phyloP scores from a whole-genome alignment of 139 green algal species.

The Edaphochlamys debaryana region DNA sequence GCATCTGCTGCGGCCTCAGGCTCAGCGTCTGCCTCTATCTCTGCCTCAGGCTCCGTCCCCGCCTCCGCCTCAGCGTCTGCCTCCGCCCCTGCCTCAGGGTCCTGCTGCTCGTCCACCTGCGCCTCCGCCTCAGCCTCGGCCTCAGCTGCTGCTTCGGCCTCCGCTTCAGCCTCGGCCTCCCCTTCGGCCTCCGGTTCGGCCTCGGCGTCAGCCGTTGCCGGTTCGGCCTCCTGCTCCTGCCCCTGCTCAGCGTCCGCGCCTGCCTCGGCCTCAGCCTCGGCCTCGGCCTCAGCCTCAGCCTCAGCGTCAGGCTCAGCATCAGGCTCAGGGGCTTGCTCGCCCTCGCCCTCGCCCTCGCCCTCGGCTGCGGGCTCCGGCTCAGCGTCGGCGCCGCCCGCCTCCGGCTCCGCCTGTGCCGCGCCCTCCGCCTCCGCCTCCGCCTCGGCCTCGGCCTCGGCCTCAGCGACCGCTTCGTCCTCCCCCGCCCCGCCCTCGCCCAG shows the following conservation, averaged over 20 bases:
- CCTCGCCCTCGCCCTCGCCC: not conserved
- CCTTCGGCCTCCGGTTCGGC: not conserved
- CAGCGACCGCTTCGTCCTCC: not conserved
- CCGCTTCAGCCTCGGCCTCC: not conserved
- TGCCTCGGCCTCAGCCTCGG: too few species aligned
- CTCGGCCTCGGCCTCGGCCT: not conserved
- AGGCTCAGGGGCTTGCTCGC: too few species aligned
- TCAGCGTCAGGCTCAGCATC: too few species aligned
- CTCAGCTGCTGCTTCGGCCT: not conserved
- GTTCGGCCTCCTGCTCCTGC: not conserved
- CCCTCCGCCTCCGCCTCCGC: not conserved
- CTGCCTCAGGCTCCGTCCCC: not conserved
- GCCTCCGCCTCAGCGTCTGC: not conserved
- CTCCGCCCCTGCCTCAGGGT: not conserved
- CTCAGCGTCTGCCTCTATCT: not conserved
- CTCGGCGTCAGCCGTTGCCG: not conserved
- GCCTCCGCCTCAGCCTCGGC: not conserved
- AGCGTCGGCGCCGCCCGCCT: not conserved
- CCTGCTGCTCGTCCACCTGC: not conserved
- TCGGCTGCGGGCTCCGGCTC: too few species aligned
- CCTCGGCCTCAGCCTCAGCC: too few species aligned
- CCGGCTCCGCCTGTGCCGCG: not conserved
- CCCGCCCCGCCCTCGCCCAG: not conserved
- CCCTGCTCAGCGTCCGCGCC: too few species aligned
- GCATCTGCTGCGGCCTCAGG: not conserved